A percentile compares a stretch with the other conserved stretches of the same genome.
These are phyloP conservation scores for Diplodia seriata DNA, from an alignment of 2,329 filamentous ascomycete genomes.

Conservation along the genomic window DNA sequence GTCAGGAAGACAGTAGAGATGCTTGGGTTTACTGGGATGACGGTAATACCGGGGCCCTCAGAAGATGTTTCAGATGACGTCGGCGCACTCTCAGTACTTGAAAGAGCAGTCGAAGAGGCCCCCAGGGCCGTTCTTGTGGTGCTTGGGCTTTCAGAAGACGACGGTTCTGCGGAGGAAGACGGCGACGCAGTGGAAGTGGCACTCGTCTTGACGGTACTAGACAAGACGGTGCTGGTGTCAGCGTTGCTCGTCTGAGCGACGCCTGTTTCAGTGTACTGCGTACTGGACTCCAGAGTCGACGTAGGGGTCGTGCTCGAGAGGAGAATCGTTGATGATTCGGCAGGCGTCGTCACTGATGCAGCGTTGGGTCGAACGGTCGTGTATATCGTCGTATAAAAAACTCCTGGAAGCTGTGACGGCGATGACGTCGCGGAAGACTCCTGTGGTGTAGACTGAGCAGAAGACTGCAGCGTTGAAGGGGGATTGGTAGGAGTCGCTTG, in stretches of 20 bases:
- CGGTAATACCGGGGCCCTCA: constrained; percentile 27
- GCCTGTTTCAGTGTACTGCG: constrained; percentile 4
- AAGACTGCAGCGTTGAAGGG: constrained; percentile 17
- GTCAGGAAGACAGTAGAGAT: constrained; percentile 41
- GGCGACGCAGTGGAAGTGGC: neutral
- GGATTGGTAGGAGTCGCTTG: neutral
- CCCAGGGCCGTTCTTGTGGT: constrained; percentile 1
- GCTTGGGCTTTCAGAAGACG: neutral
- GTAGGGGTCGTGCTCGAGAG: constrained; percentile 6
- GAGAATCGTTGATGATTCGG: constrained; percentile 15
- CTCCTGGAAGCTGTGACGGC: constrained; percentile 37
- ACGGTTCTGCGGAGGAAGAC: neutral
- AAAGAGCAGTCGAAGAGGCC: neutral
- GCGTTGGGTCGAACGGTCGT: constrained; percentile 38
- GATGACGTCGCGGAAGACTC: constrained; percentile 29
- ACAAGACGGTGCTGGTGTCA: neutral
- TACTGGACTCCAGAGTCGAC: constrained; percentile 8
- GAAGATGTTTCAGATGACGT: constrained; percentile 4
- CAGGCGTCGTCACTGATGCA: constrained; percentile 1
- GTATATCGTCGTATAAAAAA: constrained; percentile 43
- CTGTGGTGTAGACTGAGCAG: neutral
- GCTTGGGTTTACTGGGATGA: constrained; percentile 32
- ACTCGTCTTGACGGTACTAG: constrained; percentile 3
- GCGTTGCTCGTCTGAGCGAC: neutral
- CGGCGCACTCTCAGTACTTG: neutral